A percentile compares a stretch with the other conserved stretches of the same genome.
Conservation (phyloP, 306 rosid genomes). For the Citrullus mucosospermus region DNA sequence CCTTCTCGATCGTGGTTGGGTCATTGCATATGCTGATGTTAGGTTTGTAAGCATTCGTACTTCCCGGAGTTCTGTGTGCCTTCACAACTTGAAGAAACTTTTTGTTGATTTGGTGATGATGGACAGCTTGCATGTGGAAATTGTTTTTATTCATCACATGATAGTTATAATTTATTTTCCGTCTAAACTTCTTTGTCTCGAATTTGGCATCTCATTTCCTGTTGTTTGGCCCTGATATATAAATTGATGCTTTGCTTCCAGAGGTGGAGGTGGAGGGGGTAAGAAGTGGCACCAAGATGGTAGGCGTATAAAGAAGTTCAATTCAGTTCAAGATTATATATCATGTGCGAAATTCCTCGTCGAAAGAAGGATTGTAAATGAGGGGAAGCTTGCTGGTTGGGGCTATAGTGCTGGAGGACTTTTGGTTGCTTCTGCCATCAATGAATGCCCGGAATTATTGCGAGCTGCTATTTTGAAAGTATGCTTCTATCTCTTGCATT, state of each 20-base stretch:
- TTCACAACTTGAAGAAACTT: neutral
- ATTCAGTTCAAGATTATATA: constrained; percentile 68
- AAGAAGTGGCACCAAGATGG: constrained; percentile 86
- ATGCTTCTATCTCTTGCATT: neutral
- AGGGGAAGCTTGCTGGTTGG: constrained; percentile 73
- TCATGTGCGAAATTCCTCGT: constrained; percentile 74
- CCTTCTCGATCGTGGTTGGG: constrained; percentile 94
- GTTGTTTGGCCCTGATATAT: neutral
- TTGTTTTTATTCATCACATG: neutral
- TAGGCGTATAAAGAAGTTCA: constrained; percentile 46
- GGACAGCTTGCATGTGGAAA: neutral
- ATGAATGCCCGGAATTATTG: constrained; percentile 62
- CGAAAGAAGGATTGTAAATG: constrained; percentile 50
- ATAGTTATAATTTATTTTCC: neutral
- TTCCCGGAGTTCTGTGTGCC: neutral
- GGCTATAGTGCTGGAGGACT: constrained; percentile 94
- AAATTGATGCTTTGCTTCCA: constrained; percentile 22
- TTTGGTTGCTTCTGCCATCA: constrained; percentile 83
- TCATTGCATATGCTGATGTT: constrained; percentile 83
- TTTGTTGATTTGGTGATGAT: neutral
- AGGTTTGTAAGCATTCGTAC: constrained; percentile 39
- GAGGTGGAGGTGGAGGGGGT: constrained; percentile 95
- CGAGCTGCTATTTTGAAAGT: constrained; percentile 80
- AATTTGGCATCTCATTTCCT: constrained; percentile 1
- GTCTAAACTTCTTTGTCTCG: neutral